Base-by-base conservation (phyloP, 2,329 filamentous ascomycete genomes). In the Aaosphaeria arxii region DNA sequence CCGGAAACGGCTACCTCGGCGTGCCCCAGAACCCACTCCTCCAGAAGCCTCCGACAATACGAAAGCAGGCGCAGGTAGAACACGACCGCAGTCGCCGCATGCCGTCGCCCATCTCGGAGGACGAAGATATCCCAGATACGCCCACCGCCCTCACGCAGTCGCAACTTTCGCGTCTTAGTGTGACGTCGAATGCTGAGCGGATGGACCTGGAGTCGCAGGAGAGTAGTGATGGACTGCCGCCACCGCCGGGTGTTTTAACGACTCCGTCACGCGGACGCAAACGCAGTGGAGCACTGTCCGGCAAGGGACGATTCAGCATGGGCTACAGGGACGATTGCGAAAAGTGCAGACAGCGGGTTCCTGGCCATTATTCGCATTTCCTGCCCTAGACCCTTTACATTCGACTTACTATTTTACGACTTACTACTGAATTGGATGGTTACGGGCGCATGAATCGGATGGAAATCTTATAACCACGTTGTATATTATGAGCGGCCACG, bases 331-430 rank as follows among this genome's bases (percentile, higher is more conserved):
- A 75, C 7, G 75, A 78, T 51, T 78, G 76, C 54, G 73, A 77
- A 42, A 78, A 77, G 58, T 78, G 76, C 54, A 63, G 67, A 46
- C 61, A 67, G 51, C 61, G 69, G 46, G 71, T 78, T n/a, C 75
- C 75, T 1, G 76, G 76, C 1, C 75, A 78, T 49, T 76, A 77
- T 63, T 74, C 74, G 47, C 75, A 78, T 54, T 77, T 77, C 49
- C 50, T 74, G 13, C 56, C 66, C 11, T 50, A 36, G 33, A 3
- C 7, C n/a, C n/a, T 36, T n/a, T 36, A 36, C 33, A 36, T 36
- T 36, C 33, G 33, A 36, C 33, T 9, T 36, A 9, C 7, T 36
- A 36, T 36, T 24, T 24, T 24, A 24, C 17, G 17, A 24, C 17
- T 24, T 24, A 24, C 17, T 24, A 24, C 17, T 24, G 17, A 3